A percentile compares a stretch with the other conserved stretches of the same genome.
phyloP scores from a whole-genome alignment of 139 green algal genomes.

The Coccomyxa sp. region DNA sequence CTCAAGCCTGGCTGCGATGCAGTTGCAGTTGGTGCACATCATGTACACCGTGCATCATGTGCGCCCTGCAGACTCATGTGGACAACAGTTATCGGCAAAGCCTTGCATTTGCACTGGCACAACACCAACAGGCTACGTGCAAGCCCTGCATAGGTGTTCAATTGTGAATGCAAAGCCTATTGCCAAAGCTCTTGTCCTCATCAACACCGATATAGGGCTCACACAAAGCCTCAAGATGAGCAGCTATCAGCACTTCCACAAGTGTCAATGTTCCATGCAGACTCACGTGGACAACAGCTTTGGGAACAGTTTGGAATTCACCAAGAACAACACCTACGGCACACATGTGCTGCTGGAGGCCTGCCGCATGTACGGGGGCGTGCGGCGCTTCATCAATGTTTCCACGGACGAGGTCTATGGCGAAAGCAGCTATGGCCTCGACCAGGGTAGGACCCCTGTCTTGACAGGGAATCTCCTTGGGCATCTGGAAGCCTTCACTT shows the following conservation, averaged over 20 bases:
- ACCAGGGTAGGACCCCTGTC: not conserved
- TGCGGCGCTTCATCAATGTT: constrained; percentile 95
- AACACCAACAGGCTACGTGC: constrained; percentile 94
- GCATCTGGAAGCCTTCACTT: no score
- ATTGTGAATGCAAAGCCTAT: no score
- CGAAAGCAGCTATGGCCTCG: constrained; percentile 17
- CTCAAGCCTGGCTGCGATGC: no score
- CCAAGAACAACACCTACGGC: constrained; percentile 94
- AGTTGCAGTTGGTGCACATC: no score
- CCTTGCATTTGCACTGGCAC: constrained; percentile 91
- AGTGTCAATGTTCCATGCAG: no score
- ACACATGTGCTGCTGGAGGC: constrained; percentile 97
- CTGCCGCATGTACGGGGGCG: constrained; percentile 62
- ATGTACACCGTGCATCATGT: no score
- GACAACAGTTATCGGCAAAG: constrained; percentile 98
- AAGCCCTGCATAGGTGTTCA: no score
- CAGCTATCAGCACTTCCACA: no score
- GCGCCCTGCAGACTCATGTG: constrained; percentile 97
- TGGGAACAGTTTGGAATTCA: constrained; percentile 91
- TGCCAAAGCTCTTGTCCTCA: no score
- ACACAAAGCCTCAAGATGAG: no score
- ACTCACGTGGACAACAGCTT: constrained; percentile 99
- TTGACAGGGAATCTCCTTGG: no score
- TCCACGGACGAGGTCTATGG: constrained; percentile 65
- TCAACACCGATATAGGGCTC: no score